Percentiles rank a stretch among this genome's conserved stretches.
Conservation (phyloP, 345 rosid species). For the Aquilaria yunnanensis region DNA sequence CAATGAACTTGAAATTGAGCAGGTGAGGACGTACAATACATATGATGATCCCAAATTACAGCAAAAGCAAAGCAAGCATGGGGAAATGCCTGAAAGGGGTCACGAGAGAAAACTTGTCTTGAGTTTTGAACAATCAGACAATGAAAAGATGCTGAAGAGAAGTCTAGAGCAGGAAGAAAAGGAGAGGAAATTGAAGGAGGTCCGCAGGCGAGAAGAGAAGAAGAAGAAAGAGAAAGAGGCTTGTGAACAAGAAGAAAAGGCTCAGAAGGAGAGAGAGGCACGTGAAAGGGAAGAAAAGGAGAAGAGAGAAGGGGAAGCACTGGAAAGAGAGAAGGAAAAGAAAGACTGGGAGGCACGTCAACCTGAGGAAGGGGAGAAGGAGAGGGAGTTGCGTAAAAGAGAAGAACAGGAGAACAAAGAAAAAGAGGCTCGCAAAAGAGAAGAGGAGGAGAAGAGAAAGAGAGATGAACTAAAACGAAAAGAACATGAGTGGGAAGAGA, state of each 20-base stretch:
- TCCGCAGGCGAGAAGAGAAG: constrained; percentile 30
- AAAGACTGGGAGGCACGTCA: constrained; percentile 22
- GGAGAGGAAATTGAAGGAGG: constrained; percentile 35
- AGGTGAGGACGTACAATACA: constrained; percentile 9
- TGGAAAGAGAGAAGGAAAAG: constrained; percentile 13
- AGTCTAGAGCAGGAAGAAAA: constrained; percentile 34
- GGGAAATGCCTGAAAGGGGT: too few relatives aligned
- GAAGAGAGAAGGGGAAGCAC: constrained; percentile 9
- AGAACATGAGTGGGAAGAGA: constrained; percentile 29
- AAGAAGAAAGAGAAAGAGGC: constrained; percentile 25
- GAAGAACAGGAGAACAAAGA: constrained; percentile 24
- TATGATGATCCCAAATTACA: too few relatives aligned
- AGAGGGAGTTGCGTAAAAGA: neutral
- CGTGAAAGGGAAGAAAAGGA: constrained; percentile 17
- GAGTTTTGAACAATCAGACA: constrained; percentile 32
- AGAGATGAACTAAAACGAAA: constrained; percentile 25
- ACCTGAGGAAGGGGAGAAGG: neutral
- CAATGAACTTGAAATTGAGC: constrained; percentile 23
- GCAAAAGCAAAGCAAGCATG: too few relatives aligned
- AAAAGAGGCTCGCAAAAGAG: constrained; percentile 18
- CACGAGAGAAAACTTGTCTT: too few relatives aligned
- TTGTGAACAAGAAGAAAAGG: constrained; percentile 25
- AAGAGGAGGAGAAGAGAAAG: constrained; percentile 26
- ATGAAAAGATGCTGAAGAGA: constrained; percentile 36
- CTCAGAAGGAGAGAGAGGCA: constrained; percentile 20